Conservation (phyloP, 1,284 basidiomycete species). For the Rhodotorula sp. region DNA sequence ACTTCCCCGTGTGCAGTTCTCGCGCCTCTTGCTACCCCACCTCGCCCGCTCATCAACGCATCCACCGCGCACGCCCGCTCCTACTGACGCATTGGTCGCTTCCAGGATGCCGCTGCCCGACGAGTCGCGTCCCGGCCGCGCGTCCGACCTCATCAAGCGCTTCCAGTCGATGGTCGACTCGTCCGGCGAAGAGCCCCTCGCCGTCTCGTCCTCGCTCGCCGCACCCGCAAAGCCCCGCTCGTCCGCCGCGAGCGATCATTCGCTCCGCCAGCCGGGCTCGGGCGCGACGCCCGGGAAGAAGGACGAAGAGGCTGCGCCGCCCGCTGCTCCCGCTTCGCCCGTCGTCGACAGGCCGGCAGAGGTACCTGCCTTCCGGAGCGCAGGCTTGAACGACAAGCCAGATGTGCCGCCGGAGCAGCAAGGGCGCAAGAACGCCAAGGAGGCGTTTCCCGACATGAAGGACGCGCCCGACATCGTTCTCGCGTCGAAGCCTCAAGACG, state of each 20-base stretch:
- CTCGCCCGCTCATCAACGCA: background rate
- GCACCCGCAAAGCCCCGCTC: slow-evolving; percentile 3
- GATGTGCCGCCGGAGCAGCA: background rate
- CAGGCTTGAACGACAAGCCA: slow-evolving; percentile 8
- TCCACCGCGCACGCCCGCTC: background rate
- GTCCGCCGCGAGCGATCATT: background rate
- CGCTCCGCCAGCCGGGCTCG: too few species aligned
- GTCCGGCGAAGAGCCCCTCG: slow-evolving; percentile 10
- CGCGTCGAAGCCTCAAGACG: background rate
- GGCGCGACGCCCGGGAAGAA: too few species aligned
- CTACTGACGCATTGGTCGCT: background rate
- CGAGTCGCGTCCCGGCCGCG: slow-evolving; percentile 10
- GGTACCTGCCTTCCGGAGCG: slow-evolving; percentile 2
- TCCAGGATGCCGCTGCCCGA: slow-evolving; percentile 26
- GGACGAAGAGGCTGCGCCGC: too few species aligned
- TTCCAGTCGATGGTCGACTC: slow-evolving; percentile 28
- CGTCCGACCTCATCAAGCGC: slow-evolving; percentile 30
- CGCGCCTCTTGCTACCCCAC: background rate
- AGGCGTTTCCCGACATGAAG: slow-evolving; percentile 25
- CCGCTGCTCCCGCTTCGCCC: too few species aligned
- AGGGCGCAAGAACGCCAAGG: slow-evolving; percentile 5
- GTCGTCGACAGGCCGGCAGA: too few species aligned
- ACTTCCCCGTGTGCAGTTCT: background rate
- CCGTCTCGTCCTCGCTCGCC: slow-evolving; percentile 15
- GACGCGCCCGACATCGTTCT: slow-evolving; percentile 2